phyloP scores from a whole-genome alignment of 495 filamentous ascomycete species.

The Lichenothelia convexa region DNA sequence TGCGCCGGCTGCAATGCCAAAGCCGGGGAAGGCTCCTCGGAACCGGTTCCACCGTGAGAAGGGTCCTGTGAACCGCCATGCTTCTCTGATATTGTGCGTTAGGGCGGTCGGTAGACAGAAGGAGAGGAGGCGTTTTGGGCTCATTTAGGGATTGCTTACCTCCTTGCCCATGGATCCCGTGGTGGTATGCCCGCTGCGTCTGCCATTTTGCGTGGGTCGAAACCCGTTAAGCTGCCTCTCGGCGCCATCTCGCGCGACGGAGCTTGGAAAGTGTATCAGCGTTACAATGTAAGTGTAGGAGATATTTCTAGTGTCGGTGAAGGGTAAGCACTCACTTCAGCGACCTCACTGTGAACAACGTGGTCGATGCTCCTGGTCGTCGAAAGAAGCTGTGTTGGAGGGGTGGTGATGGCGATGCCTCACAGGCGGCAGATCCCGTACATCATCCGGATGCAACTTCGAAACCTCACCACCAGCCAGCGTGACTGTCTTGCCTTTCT shows the following conservation, averaged over 20 bases:
- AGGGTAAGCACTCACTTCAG: too few relatives aligned
- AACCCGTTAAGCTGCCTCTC: slow-evolving; percentile 60
- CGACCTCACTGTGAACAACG: too few relatives aligned
- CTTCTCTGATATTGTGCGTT: slow-evolving; percentile 58
- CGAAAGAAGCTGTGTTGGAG: too few relatives aligned
- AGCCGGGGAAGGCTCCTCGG: slow-evolving; percentile 64
- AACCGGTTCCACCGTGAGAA: slow-evolving; percentile 84
- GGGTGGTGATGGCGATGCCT: too few relatives aligned
- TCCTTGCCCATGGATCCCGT: slow-evolving; percentile 76
- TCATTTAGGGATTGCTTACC: slow-evolving; percentile 28
- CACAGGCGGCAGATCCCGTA: too few relatives aligned
- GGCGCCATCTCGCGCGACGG: slow-evolving; percentile 35
- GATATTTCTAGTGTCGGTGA: too few relatives aligned
- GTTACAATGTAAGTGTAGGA: too few relatives aligned
- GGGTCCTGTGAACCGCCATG: slow-evolving; percentile 82
- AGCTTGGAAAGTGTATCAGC: too few relatives aligned
- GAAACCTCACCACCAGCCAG: too few relatives aligned
- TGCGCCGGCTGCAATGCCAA: slow-evolving; percentile 79
- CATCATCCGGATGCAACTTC: too few relatives aligned
- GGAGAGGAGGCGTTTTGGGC: neutral
- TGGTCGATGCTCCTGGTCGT: too few relatives aligned
- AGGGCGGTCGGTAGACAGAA: neutral
- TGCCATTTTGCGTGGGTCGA: slow-evolving; percentile 57
- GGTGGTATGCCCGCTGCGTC: slow-evolving; percentile 43
- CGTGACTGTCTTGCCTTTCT: too few relatives aligned